phyloP scores from a whole-genome alignment of 2,329 filamentous ascomycete species.

The Magnaporthiopsis rhizophila region DNA sequence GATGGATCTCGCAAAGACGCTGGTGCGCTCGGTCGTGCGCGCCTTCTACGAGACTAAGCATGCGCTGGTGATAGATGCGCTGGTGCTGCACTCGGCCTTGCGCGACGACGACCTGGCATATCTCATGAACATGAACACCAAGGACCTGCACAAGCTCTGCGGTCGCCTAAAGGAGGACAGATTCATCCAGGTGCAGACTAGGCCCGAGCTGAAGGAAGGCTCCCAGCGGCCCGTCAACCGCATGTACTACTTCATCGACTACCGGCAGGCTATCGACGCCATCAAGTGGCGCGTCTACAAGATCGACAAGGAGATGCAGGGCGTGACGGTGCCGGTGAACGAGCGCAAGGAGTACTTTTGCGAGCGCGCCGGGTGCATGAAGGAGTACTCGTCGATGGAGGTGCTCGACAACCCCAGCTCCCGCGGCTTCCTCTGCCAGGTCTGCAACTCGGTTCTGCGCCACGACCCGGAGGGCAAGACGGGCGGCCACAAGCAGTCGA shows the following conservation, averaged over 20 bases:
- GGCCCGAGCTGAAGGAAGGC: constrained; percentile 71
- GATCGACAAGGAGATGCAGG: constrained; percentile 82
- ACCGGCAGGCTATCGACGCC: constrained; percentile 86
- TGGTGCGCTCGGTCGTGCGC: constrained; percentile 79
- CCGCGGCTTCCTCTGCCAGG: constrained; percentile 73
- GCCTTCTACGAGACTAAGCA: constrained; percentile 83
- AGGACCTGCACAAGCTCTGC: constrained; percentile 85
- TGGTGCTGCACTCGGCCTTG: constrained; percentile 73
- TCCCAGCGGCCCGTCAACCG: constrained; percentile 74
- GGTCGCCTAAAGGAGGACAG: constrained; percentile 80
- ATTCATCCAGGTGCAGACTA: constrained; percentile 70
- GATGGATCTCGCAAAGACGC: constrained; percentile 57
- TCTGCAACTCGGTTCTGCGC: constrained; percentile 59
- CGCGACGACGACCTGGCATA: constrained; percentile 83
- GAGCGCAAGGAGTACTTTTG: constrained; percentile 94
- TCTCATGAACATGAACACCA: constrained; percentile 81
- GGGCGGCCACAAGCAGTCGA: constrained; percentile 65
- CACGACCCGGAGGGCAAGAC: constrained; percentile 60
- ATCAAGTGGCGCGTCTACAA: constrained; percentile 92
- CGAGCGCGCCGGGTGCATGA: constrained; percentile 56
- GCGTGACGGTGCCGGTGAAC: constrained; percentile 66
- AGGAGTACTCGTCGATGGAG: constrained; percentile 85
- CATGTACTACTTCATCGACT: constrained; percentile 97
- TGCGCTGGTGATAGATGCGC: constrained; percentile 76
- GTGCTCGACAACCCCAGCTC: constrained; percentile 69